These are phyloP conservation scores for Coemansia sp. DNA, from an alignment of 371 early-diverging fungal species.

Conservation along the genomic window DNA sequence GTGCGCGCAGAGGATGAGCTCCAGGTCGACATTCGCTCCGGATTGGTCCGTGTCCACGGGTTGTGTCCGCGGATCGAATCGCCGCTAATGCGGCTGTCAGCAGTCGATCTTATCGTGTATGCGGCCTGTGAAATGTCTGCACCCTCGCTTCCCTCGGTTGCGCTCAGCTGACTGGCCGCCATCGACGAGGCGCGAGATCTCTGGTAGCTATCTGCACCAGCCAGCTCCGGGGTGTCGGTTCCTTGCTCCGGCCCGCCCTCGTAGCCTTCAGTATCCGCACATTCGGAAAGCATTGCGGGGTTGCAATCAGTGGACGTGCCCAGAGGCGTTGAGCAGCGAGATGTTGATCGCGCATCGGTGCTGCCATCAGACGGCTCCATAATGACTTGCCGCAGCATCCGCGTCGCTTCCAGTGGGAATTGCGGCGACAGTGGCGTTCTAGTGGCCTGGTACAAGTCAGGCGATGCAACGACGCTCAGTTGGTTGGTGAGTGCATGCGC, in stretches of 20 bases:
- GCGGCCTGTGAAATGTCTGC: slow-evolving; percentile 9
- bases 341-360: neutral
- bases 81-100: neutral
- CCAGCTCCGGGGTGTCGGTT: neutral
- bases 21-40: slow-evolving; percentile 49
- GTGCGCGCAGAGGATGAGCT: slow-evolving; percentile 44
- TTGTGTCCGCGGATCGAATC: slow-evolving; percentile 17
- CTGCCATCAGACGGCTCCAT: slow-evolving; percentile 25
- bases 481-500: slow-evolving; percentile 11
- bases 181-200: slow-evolving; percentile 31
- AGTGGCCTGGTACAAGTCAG: slow-evolving; percentile 9
- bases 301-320: neutral
- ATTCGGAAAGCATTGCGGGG: neutral
- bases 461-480: slow-evolving; percentile 12
- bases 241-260: slow-evolving; percentile 1
- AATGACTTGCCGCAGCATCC: slow-evolving; percentile 41
- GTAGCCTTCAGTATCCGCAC: neutral
- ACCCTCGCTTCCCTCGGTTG: slow-evolving; percentile 16
- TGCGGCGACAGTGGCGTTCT: slow-evolving; percentile 22
- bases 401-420: slow-evolving; percentile 41
- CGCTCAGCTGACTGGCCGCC: slow-evolving; percentile 33
- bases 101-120: neutral
- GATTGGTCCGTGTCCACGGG: slow-evolving; percentile 23
- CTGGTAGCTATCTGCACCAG: neutral
- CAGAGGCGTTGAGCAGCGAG: neutral